phyloP scores from a whole-genome alignment of 108 stramenopile genomes.

The Discostella stelligeroides region DNA sequence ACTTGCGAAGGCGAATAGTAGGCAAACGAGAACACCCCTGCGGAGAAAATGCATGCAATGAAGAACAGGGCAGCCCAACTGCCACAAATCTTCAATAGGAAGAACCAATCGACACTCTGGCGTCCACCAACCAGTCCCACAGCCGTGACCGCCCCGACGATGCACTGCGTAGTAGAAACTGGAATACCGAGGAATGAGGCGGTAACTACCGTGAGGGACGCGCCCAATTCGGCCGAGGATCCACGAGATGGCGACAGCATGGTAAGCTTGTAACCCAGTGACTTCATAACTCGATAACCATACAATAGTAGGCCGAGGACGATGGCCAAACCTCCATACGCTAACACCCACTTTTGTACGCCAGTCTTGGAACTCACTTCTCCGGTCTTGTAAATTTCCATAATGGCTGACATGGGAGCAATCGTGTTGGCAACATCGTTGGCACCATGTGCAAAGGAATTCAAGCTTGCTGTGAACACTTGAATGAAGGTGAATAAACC shows the following conservation, averaged over 20 bases:
- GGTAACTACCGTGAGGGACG: constrained; percentile 61
- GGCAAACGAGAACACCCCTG: constrained; percentile 46
- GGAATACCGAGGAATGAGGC: constrained; percentile 66
- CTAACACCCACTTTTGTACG: constrained; percentile 64
- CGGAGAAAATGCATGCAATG: constrained; percentile 37
- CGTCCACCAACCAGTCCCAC: constrained; percentile 62
- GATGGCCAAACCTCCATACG: constrained; percentile 60
- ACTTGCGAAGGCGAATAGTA: neutral
- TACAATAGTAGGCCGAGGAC: constrained; percentile 61
- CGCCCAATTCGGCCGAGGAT: constrained; percentile 60
- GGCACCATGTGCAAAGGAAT: constrained; percentile 75
- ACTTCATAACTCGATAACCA: constrained; percentile 56
- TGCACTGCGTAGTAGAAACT: constrained; percentile 73
- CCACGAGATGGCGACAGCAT: constrained; percentile 64
- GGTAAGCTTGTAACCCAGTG: constrained; percentile 60
- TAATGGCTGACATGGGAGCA: constrained; percentile 63
- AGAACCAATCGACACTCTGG: constrained; percentile 48
- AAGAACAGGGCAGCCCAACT: constrained; percentile 63
- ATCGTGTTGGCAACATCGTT: constrained; percentile 79
- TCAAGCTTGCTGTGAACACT: constrained; percentile 71
- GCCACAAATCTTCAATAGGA: constrained; percentile 33
- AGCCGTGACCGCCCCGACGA: constrained; percentile 63
- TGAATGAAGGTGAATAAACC: constrained; percentile 65
- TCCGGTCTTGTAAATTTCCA: constrained; percentile 55
- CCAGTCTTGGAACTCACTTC: constrained; percentile 19